phyloP scores from a whole-genome alignment of 192 early-diverging fungal genomes.

The Rhizophagus sp. region DNA sequence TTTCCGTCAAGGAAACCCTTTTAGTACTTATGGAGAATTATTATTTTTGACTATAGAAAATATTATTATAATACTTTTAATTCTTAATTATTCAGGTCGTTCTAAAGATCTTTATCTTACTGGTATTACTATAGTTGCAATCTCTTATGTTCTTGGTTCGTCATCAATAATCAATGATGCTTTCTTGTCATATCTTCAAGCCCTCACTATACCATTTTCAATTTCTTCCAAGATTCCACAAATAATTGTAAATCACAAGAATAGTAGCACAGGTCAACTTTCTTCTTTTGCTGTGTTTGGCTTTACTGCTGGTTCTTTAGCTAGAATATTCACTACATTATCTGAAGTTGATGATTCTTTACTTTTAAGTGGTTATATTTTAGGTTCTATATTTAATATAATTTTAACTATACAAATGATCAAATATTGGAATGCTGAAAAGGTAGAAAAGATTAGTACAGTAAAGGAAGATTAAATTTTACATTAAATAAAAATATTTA shows the following conservation, averaged over 20 bases:
- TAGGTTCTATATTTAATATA: constrained; percentile 76
- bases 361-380: constrained; percentile 67
- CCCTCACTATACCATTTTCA: constrained; percentile 74
- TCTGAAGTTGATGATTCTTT: constrained; percentile 85
- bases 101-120: constrained; percentile 36
- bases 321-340: constrained; percentile 90
- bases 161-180: constrained; percentile 42
- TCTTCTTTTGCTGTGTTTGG: constrained; percentile 88
- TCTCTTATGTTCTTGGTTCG: constrained; percentile 58
- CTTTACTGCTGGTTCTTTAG: constrained; percentile 83
- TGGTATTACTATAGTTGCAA: constrained; percentile 42
- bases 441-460: neutral
- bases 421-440: constrained; percentile 68
- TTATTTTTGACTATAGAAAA: constrained; percentile 88
- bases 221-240: constrained; percentile 88
- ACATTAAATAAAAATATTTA: too few relatives aligned
- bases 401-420: constrained; percentile 78
- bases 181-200: constrained; percentile 68
- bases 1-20: constrained; percentile 76
- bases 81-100: constrained; percentile 59
- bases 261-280: constrained; percentile 86
- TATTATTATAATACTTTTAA: constrained; percentile 70
- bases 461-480: neutral
- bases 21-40: constrained; percentile 86
- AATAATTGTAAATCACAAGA: constrained; percentile 80